phyloP scores from a whole-genome alignment of 352 stramenopile genomes.

The Pythium volutum region DNA sequence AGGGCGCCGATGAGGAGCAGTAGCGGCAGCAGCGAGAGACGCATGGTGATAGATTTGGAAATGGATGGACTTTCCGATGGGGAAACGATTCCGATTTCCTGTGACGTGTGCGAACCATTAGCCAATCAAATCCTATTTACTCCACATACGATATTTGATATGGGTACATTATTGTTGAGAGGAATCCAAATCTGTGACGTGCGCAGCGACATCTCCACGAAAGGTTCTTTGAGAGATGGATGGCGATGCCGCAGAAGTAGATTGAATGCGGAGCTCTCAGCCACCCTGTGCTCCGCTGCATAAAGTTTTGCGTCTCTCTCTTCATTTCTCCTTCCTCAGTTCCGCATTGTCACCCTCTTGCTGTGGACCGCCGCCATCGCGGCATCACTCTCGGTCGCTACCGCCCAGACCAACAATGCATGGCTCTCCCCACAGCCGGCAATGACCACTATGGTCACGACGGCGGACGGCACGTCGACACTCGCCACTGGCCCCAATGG shows the following conservation, averaged over 20 bases:
- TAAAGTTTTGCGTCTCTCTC: too few relatives aligned
- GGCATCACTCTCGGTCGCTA: too few relatives aligned
- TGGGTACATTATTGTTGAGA: background rate
- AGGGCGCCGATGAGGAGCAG: background rate
- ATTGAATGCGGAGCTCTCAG: too few relatives aligned
- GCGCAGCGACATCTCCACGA: background rate
- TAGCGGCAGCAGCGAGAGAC: background rate
- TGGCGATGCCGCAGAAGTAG: too few relatives aligned
- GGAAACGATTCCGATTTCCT: background rate
- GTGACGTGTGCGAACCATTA: background rate
- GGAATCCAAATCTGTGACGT: conserved; percentile 10
- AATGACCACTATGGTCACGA: background rate
- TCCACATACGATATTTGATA: background rate
- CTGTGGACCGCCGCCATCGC: too few relatives aligned
- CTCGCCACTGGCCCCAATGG: too few relatives aligned
- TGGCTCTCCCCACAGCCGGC: background rate
- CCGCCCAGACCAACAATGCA: too few relatives aligned
- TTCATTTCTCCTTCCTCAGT: too few relatives aligned
- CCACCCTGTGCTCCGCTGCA: too few relatives aligned
- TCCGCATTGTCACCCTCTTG: too few relatives aligned
- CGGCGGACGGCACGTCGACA: too few relatives aligned
- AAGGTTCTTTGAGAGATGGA: too few relatives aligned
- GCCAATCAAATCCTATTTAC: background rate
- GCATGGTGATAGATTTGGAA: background rate
- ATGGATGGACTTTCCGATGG: background rate